Evolutionary conservation across 2,329 filamentous ascomycete species (phyloP).

Genomic region (Colletotrichum sp.): DNA sequence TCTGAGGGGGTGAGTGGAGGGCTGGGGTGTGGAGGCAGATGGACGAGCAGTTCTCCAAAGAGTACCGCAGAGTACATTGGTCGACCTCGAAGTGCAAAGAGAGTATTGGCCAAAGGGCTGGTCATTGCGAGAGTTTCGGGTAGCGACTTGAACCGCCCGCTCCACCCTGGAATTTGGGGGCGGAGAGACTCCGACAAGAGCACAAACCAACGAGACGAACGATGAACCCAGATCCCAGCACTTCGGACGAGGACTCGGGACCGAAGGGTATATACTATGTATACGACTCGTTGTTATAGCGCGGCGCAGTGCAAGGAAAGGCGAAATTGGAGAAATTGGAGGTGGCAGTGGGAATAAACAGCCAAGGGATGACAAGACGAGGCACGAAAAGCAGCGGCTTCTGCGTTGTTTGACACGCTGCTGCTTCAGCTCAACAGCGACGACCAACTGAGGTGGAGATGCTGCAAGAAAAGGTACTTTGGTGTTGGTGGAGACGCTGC

Average conservation of each 20-base stretch:
- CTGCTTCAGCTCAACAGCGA: not conserved
- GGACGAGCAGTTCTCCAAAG: not conserved
- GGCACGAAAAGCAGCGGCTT: not conserved
- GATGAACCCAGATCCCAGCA: not conserved
- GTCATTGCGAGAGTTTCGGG: constrained; percentile 17
- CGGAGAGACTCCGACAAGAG: constrained; percentile 12
- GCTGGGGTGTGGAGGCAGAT: not conserved
- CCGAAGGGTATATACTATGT: not conserved
- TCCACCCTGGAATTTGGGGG: constrained; percentile 8
- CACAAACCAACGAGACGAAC: not conserved
- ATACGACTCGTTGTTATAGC: not conserved
- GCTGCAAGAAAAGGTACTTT: not conserved
- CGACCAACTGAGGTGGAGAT: not conserved
- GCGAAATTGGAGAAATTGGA: not conserved
- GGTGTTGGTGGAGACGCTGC: not conserved
- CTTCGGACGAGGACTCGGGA: constrained; percentile 15
- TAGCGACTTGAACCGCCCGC: constrained; percentile 13
- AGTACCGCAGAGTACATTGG: not conserved
- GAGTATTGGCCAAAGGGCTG: not conserved
- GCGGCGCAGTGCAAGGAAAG: not conserved
- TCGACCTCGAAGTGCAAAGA: not conserved
- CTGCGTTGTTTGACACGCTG: not conserved
- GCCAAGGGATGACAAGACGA: not conserved
- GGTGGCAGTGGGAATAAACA: not conserved
- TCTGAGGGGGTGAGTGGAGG: not conserved